A percentile compares a stretch with the other conserved stretches of the same genome.
Conservation (phyloP, 257 asterid species). For the Solanum phureja region DNA sequence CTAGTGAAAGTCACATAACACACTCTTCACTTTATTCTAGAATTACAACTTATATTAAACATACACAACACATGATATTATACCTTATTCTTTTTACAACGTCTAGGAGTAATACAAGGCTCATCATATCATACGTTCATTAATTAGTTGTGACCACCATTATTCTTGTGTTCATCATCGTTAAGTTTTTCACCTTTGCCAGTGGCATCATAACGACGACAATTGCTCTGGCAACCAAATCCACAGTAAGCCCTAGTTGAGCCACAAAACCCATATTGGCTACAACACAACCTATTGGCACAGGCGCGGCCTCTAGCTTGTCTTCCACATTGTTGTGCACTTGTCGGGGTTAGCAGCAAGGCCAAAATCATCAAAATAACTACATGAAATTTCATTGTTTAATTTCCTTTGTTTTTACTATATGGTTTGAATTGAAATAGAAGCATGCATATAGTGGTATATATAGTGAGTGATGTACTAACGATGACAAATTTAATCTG, state of each 20-base stretch:
- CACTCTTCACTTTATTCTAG: background rate
- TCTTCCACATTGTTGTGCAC: conserved; percentile 2
- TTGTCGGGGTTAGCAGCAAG: background rate
- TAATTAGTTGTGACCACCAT: background rate
- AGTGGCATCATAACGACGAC: background rate
- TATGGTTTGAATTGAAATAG: background rate
- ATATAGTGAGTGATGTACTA: background rate
- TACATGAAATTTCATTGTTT: conserved; percentile 8
- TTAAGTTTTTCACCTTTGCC: background rate
- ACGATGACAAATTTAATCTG: background rate
- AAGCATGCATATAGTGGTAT: background rate
- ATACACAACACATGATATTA: background rate
- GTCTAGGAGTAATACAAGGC: background rate
- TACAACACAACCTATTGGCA: background rate
- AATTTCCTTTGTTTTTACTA: background rate
- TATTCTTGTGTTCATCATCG: background rate
- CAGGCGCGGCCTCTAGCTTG: background rate
- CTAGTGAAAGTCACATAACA: background rate
- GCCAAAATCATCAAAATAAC: background rate
- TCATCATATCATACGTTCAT: background rate
- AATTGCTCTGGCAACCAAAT: conserved; percentile 2
- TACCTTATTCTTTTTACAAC: background rate
- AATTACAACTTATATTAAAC: background rate
- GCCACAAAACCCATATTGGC: background rate
- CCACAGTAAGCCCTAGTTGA: background rate